Evolutionary conservation across 2,329 filamentous ascomycete genomes (phyloP), one percentile per base, ranked within the genome.

Genomic region (Davidsoniella neocaledoniae): DNA sequence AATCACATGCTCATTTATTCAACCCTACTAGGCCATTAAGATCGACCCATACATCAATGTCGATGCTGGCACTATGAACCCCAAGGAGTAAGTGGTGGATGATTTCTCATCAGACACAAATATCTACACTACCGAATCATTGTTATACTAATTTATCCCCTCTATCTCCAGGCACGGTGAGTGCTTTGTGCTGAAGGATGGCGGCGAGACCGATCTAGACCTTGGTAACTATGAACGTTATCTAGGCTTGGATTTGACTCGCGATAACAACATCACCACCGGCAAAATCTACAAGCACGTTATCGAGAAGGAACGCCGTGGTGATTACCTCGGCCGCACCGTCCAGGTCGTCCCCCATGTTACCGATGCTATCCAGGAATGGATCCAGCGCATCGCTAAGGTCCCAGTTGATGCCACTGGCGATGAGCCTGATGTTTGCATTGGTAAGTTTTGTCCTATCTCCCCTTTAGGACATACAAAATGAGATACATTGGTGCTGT

Each of bases 251-350:
- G 84, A 81, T 50, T 73, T 96, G 54, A 86, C 79, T 7, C 73
- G 81, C 54, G 87, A 94, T 58, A 86, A 90, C 70, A 96, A 96
- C 66, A 94, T 98, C 66, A 98, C 91, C 3, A 94, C 90, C 5
- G 91, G 91, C 61, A 95, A 96, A 70, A 86, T 96, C 57, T 96
- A 95, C 67, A 74, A 86, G 60, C 78, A 83, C 59, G 88, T 95
- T 49, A 87, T 94, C 58, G 77, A 87, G 60, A 78, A 77, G 53
- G 74, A 77, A 60, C 67, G 74, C 23, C 65, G 66, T 39, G 75
- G 76, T 50, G 81, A 91, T 62, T 96, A 94, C 59, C 75, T 96
- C 10, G 90, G 90, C 56, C 80, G 83, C 64, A 87, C 88, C 16
- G 82, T 93, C 14, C 87, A 95, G 65, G 83, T 93, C 33, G 87